Conservation (phyloP, 2,329 filamentous ascomycete genomes). For the Saccharata proteae region DNA sequence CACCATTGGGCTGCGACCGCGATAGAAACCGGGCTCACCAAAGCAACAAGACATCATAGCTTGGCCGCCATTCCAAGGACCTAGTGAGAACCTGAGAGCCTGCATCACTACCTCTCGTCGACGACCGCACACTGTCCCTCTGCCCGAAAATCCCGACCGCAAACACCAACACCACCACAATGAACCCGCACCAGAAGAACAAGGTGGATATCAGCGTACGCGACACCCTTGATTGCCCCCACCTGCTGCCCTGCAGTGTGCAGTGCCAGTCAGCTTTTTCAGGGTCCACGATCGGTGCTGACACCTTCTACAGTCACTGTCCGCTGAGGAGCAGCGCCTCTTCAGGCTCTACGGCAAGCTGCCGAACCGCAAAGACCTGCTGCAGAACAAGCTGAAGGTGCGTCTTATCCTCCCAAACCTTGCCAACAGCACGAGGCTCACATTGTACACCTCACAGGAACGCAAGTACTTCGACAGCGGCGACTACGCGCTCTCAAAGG, state of each 20-base stretch:
- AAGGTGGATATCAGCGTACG: conserved; percentile 92
- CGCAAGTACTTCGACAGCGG: conserved; percentile 96
- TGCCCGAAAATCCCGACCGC: too few species aligned
- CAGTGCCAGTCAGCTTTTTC: background rate
- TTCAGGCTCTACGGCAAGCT: conserved; percentile 97
- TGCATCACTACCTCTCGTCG: background rate
- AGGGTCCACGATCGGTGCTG: background rate
- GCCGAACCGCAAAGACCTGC: conserved; percentile 87
- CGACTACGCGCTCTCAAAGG: conserved; percentile 93
- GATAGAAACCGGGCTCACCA: too few species aligned
- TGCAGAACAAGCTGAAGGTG: conserved; percentile 93
- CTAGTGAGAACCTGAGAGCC: too few species aligned
- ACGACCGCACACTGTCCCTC: conserved; percentile 3
- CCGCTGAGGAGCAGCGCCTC: conserved; percentile 88
- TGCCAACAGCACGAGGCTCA: background rate
- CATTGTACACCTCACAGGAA: conserved; percentile 44
- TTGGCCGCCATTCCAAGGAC: too few species aligned
- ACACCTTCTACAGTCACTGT: conserved; percentile 56
- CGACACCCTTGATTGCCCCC: conserved; percentile 17
- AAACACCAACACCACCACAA: conserved; percentile 35
- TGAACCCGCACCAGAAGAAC: conserved; percentile 98
- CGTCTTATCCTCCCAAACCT: conserved; percentile 3
- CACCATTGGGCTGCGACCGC: too few species aligned
- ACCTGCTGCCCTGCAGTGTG: background rate
- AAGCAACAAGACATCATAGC: too few species aligned